Percentiles rank a stretch among this genome's conserved stretches.
Evolutionary conservation across 208 protist species (phyloP).

Genomic region (Endotrypanum monterogeii): DNA sequence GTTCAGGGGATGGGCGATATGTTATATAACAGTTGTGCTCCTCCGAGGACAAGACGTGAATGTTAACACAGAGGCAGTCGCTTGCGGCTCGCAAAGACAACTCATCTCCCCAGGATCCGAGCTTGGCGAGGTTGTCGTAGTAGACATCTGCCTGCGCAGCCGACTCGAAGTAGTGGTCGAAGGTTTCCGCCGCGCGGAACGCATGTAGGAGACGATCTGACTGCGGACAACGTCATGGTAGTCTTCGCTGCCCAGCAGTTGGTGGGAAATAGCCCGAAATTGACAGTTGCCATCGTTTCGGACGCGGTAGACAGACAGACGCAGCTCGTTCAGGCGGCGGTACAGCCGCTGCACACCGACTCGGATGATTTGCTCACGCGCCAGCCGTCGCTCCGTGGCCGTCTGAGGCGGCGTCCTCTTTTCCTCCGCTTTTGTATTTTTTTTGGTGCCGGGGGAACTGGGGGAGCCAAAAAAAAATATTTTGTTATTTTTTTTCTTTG

Average conservation of each 20-base stretch:
- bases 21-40: conserved; percentile 82
- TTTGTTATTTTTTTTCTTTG: conserved; percentile 18
- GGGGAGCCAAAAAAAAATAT: conserved; percentile 2
- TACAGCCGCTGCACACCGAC: conserved; percentile 59
- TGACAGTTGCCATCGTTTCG: conserved; percentile 91
- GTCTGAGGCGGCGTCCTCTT: conserved; percentile 16
- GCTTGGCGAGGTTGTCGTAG: conserved; percentile 54
- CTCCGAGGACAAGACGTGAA: conserved; percentile 85
- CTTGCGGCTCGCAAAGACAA: conserved; percentile 82
- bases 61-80: conserved; percentile 83
- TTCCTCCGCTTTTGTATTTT: conserved; percentile 15
- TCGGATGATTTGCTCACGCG: conserved; percentile 65
- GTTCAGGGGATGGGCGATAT: conserved; percentile 64
- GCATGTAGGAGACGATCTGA: conserved; percentile 87
- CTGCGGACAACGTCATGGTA: conserved; percentile 80
- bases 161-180: conserved; percentile 82
- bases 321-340: conserved; percentile 59
- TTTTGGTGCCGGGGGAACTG: conserved; percentile 14
- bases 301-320: conserved; percentile 56
- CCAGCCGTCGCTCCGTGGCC: conserved; percentile 15
- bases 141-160: conserved; percentile 65
- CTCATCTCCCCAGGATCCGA: conserved; percentile 86
- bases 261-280: conserved; percentile 87
- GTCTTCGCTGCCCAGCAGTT: conserved; percentile 80
- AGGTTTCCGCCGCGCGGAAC: conserved; percentile 59